phyloP scores from a whole-genome alignment of 441 rosid genomes.

The Bruguiera hainesii region DNA sequence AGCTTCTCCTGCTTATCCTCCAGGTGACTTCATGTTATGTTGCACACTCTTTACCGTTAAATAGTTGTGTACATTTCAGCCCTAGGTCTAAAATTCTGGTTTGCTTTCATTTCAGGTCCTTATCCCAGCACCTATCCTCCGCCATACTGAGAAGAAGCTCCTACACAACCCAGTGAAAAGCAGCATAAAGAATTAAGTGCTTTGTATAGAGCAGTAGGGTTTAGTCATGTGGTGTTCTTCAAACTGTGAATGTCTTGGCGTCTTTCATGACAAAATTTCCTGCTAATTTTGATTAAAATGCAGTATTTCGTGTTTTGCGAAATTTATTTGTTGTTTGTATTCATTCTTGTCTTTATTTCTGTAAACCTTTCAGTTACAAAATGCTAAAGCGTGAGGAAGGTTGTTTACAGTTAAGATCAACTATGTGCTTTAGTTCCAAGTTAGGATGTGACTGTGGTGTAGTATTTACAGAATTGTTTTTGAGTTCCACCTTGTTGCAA shows the following conservation, averaged over 20 bases:
- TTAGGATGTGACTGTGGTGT: no score
- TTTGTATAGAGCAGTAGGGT: conserved; percentile 1
- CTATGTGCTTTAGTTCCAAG: no score
- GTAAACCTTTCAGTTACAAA: not conserved
- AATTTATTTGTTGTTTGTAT: not conserved
- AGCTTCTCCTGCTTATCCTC: conserved; percentile 34
- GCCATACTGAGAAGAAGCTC: conserved; percentile 39
- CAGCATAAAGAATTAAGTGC: not conserved
- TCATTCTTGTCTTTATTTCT: not conserved
- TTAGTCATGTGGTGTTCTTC: conserved; percentile 1
- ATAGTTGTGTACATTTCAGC: not conserved
- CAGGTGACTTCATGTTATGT: conserved; percentile 18
- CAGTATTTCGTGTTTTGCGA: not conserved
- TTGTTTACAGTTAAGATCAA: no score
- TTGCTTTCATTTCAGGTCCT: conserved; percentile 35
- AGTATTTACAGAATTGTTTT: no score
- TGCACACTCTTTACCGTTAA: not conserved
- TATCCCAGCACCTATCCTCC: conserved; percentile 63
- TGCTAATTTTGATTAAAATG: not conserved
- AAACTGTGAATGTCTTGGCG: not conserved
- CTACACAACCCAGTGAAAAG: not conserved
- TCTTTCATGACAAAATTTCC: not conserved
- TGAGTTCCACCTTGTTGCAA: no score
- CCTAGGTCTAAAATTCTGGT: conserved; percentile 8
- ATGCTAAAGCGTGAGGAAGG: no score